A percentile compares a stretch with the other conserved stretches of the same genome.
Conservation (phyloP, 345 rosid genomes). For the Durio zibethinus region DNA sequence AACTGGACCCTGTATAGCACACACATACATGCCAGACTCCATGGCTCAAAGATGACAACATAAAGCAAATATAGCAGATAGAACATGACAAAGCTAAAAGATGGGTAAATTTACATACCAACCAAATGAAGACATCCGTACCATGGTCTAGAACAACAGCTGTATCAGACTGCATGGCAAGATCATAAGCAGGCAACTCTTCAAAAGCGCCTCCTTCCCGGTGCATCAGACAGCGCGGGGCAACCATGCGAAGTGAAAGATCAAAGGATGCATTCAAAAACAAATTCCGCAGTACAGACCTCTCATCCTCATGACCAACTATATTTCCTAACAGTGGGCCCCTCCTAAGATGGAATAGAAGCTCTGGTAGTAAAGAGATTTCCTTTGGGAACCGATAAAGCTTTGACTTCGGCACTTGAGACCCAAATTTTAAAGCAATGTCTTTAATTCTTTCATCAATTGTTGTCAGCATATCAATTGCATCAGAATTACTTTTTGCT, state of each 20-base stretch:
- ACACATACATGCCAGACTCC: background rate
- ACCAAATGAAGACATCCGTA: slow-evolving; percentile 94
- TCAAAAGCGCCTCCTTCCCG: slow-evolving; percentile 96
- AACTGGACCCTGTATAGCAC: background rate
- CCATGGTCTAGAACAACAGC: slow-evolving; percentile 99
- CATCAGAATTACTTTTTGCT: slow-evolving; percentile 63
- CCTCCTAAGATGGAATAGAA: slow-evolving; percentile 87
- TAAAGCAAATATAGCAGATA: slow-evolving; percentile 2
- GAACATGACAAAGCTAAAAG: background rate
- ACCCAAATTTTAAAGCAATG: slow-evolving; percentile 69
- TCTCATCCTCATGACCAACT: slow-evolving; percentile 97
- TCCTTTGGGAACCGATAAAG: slow-evolving; percentile 82
- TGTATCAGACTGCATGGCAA: slow-evolving; percentile 91
- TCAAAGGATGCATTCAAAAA: slow-evolving; percentile 90
- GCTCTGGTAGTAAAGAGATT: slow-evolving; percentile 69
- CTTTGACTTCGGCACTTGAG: slow-evolving; percentile 82
- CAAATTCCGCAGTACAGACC: slow-evolving; percentile 78
- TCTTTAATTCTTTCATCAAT: slow-evolving; percentile 94
- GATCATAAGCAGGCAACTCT: slow-evolving; percentile 88
- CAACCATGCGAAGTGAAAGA: slow-evolving; percentile 91
- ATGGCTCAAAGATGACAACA: slow-evolving; percentile 8
- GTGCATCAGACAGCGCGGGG: slow-evolving; percentile 94
- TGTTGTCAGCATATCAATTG: slow-evolving; percentile 66
- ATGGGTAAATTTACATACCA: slow-evolving; percentile 50
- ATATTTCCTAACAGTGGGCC: slow-evolving; percentile 94